Evolutionary conservation across 2,329 filamentous ascomycete genomes (phyloP).

Genomic region (Cryphonectria parasitica): DNA sequence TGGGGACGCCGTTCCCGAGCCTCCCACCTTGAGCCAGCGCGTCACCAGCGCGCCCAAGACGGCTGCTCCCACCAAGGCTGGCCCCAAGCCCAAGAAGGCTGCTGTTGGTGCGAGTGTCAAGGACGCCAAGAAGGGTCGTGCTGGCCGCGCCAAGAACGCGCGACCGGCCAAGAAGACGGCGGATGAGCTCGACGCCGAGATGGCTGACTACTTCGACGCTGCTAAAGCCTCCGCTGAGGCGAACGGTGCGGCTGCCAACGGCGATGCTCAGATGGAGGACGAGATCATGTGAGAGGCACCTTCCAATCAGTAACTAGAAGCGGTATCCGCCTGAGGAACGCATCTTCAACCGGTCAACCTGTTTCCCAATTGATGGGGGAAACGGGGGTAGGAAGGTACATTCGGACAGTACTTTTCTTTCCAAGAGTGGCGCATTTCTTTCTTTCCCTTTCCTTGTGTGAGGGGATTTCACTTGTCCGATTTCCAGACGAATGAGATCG

Average conservation of each 20-base stretch:
- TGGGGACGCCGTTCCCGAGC: conserved; percentile 65
- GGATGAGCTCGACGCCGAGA: conserved; percentile 95
- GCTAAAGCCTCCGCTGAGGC: conserved; percentile 49
- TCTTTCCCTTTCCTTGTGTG: background rate
- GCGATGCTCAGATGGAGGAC: conserved; percentile 68
- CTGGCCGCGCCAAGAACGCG: conserved; percentile 54
- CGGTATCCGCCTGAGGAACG: background rate
- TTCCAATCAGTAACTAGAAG: background rate
- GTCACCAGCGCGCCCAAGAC: conserved; percentile 79
- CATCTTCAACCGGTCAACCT: background rate
- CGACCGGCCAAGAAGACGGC: conserved; percentile 83
- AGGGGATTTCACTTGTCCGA: background rate
- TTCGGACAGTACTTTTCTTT: background rate
- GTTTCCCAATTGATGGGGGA: background rate
- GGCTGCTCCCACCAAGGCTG: conserved; percentile 73
- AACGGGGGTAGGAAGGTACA: background rate
- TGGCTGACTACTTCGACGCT: conserved; percentile 88
- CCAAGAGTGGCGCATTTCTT: conserved; percentile 2
- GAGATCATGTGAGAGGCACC: conserved; percentile 55
- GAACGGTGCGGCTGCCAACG: conserved; percentile 47
- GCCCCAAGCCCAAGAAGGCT: conserved; percentile 51
- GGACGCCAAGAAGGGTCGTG: conserved; percentile 58
- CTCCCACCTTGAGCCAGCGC: conserved; percentile 79
- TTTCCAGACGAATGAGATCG: background rate
- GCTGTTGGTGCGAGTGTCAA: conserved; percentile 45